Conservation (phyloP, 208 protist species). For the Jaenimonas drosophilae region DNA sequence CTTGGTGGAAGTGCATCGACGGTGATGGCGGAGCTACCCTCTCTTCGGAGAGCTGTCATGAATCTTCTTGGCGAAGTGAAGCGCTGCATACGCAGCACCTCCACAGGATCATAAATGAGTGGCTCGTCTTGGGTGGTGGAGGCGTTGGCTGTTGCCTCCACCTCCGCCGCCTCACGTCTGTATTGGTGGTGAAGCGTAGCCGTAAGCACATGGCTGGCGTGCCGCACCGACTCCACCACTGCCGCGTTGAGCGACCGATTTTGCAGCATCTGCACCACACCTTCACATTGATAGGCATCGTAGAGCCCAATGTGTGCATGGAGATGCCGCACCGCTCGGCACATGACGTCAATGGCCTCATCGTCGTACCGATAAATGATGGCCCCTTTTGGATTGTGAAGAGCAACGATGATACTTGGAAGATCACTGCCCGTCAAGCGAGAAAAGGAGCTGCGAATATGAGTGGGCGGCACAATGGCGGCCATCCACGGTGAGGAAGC, state of each 20-base stretch:
- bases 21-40: too few species aligned
- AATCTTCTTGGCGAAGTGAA: too few species aligned
- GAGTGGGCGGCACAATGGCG: slow-evolving; percentile 8
- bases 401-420: slow-evolving; percentile 9
- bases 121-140: too few species aligned
- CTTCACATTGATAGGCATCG: slow-evolving; percentile 9
- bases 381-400: slow-evolving; percentile 12
- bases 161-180: too few species aligned
- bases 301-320: slow-evolving; percentile 8
- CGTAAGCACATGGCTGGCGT: background rate
- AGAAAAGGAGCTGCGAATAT: background rate
- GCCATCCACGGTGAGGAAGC: slow-evolving; percentile 8
- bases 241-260: background rate
- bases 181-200: too few species aligned
- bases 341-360: slow-evolving; percentile 17
- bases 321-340: slow-evolving; percentile 10
- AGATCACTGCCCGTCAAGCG: background rate
- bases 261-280: slow-evolving; percentile 1
- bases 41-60: too few species aligned
- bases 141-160: too few species aligned
- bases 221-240: background rate
- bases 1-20: too few species aligned
- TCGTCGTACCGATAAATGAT: slow-evolving; percentile 13
- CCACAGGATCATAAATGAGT: too few species aligned
- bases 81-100: too few species aligned